Evolutionary conservation across 1,139 yeast genomes (phyloP).

Genomic region (Geotrichum restrictum): DNA sequence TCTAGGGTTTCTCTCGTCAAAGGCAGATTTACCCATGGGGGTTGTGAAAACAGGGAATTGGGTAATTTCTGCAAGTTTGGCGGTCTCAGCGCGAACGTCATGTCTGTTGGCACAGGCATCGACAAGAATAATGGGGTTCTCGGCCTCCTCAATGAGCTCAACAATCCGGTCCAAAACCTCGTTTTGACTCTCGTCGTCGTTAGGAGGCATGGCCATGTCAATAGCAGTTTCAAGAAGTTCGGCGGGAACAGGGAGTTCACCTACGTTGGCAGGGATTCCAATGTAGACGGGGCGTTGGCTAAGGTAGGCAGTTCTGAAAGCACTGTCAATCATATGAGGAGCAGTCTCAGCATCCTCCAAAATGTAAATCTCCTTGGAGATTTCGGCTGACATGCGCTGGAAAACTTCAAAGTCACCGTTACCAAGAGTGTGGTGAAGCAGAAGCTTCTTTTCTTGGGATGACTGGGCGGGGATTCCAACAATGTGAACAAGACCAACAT

Average conservation of each 20-base stretch:
- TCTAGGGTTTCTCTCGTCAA: slow-evolving; percentile 69
- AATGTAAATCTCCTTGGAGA: slow-evolving; percentile 62
- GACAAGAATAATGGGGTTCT: slow-evolving; percentile 69
- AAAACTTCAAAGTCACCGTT: slow-evolving; percentile 81
- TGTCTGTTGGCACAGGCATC: slow-evolving; percentile 89
- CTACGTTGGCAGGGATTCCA: slow-evolving; percentile 78
- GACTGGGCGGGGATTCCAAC: slow-evolving; percentile 62
- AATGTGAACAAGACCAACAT: slow-evolving; percentile 58
- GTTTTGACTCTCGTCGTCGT: slow-evolving; percentile 64
- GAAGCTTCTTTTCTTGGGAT: slow-evolving; percentile 60
- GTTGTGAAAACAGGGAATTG: slow-evolving; percentile 82
- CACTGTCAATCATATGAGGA: slow-evolving; percentile 65
- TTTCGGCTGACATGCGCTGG: slow-evolving; percentile 67
- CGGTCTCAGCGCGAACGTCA: slow-evolving; percentile 59
- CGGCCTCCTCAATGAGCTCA: slow-evolving; percentile 51
- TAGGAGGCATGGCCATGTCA: slow-evolving; percentile 56
- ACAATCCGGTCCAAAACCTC: slow-evolving; percentile 63
- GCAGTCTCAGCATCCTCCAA: slow-evolving; percentile 61
- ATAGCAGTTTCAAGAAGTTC: slow-evolving; percentile 57
- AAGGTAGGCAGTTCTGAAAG: slow-evolving; percentile 66
- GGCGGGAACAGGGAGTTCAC: slow-evolving; percentile 59
- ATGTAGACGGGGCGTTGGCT: slow-evolving; percentile 80
- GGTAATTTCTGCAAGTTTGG: slow-evolving; percentile 58
- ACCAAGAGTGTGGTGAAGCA: slow-evolving; percentile 67
- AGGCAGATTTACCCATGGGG: slow-evolving; percentile 85